phyloP scores from a whole-genome alignment of 2,329 filamentous ascomycete genomes.

The Fusarium sp. region DNA sequence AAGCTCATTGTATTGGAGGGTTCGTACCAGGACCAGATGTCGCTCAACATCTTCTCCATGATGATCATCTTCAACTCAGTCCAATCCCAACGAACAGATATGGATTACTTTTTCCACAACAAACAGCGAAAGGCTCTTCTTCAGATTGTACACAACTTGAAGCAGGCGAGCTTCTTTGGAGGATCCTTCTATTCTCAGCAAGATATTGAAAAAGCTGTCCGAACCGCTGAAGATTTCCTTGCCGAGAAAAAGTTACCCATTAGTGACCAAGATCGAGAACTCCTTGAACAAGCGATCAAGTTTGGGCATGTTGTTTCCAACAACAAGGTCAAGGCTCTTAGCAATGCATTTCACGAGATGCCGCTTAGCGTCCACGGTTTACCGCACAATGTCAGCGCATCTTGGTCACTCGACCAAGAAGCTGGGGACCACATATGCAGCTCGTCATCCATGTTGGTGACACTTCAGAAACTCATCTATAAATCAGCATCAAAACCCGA shows the following conservation, averaged over 20 bases:
- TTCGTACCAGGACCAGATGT: conserved; percentile 83
- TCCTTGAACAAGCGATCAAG: conserved; percentile 71
- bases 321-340: conserved; percentile 70
- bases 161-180: conserved; percentile 84
- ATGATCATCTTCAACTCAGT: conserved; percentile 86
- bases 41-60: conserved; percentile 84
- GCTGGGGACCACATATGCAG: conserved; percentile 60
- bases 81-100: conserved; percentile 82
- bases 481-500: conserved; percentile 54
- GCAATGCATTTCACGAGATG: conserved; percentile 78
- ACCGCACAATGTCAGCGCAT: conserved; percentile 64
- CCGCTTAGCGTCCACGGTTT: conserved; percentile 76
- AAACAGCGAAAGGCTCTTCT: conserved; percentile 73
- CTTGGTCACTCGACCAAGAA: conserved; percentile 72
- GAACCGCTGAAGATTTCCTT: conserved; percentile 74
- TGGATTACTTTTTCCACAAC: conserved; percentile 88
- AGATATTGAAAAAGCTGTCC: conserved; percentile 70
- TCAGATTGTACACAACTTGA: conserved; percentile 77
- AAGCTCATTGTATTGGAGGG: conserved; percentile 78
- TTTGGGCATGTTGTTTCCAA: conserved; percentile 66
- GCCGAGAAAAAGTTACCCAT: conserved; percentile 67
- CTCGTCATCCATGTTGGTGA: conserved; percentile 58
- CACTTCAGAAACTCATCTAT: conserved; percentile 61
- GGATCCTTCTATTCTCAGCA: conserved; percentile 76
- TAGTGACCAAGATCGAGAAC: conserved; percentile 63